phyloP scores from a whole-genome alignment of 1,139 yeast genomes.

The Geotrichum candidum region DNA sequence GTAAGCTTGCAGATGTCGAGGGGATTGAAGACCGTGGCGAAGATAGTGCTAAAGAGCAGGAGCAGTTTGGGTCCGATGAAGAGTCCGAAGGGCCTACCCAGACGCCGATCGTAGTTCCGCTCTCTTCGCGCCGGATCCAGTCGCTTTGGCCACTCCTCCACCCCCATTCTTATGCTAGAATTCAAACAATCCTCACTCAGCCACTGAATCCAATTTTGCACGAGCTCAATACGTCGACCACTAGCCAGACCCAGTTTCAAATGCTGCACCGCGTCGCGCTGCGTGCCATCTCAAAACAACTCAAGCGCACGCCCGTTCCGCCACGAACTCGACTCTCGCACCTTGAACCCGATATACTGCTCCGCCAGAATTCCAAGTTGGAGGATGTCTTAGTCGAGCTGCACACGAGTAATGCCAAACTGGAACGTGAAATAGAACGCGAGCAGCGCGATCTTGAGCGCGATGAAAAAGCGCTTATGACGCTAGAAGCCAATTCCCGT shows the following conservation, averaged over 20 bases:
- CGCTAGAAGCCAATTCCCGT: conserved; percentile 15
- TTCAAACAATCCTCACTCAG: conserved; percentile 19
- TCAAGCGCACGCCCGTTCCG: conserved; percentile 23
- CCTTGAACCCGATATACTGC: conserved; percentile 21
- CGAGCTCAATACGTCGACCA: conserved; percentile 19
- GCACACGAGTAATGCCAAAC: conserved; percentile 24
- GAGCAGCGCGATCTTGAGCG: conserved; percentile 18
- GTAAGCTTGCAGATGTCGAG: background rate
- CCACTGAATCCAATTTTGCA: conserved; percentile 21
- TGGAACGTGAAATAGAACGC: conserved; percentile 23
- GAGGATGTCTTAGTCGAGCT: conserved; percentile 24
- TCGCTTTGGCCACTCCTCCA: conserved; percentile 23
- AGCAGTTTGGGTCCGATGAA: background rate
- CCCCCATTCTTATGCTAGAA: conserved; percentile 20
- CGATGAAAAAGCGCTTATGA: conserved; percentile 18
- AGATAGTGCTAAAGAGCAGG: background rate
- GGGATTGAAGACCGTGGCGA: background rate
- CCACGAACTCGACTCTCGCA: conserved; percentile 22
- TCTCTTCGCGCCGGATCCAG: conserved; percentile 18
- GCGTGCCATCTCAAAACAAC: conserved; percentile 10
- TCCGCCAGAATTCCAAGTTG: conserved; percentile 20
- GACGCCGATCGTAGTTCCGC: conserved; percentile 9
- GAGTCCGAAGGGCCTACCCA: background rate
- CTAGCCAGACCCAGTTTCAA: conserved; percentile 14
- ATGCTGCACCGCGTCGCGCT: background rate